Evolutionary conservation across 305 asterid genomes (phyloP).

Genomic region (Lippia alba): DNA sequence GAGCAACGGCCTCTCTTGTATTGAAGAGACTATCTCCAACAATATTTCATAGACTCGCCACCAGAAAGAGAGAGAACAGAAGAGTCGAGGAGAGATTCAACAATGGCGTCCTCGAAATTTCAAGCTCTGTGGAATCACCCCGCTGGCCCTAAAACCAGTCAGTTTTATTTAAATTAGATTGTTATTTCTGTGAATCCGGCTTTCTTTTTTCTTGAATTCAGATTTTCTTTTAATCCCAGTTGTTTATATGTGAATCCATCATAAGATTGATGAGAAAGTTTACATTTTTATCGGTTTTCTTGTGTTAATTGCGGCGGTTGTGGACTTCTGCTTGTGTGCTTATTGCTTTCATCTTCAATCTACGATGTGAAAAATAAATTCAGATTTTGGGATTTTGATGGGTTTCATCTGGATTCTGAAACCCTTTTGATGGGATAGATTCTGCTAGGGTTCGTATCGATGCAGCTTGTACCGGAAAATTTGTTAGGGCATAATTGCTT

Average conservation of each 20-base stretch:
- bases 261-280: neutral
- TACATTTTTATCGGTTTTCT: neutral
- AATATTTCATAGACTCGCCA: neutral
- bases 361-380: neutral
- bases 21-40: neutral
- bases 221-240: neutral
- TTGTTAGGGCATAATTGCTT: neutral
- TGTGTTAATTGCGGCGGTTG: neutral
- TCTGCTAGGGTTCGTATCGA: neutral
- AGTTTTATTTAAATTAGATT: slow-evolving; percentile 16
- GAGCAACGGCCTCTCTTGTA: neutral
- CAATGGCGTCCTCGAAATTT: slow-evolving; percentile 57
- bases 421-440: neutral
- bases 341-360: neutral
- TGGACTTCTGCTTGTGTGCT: neutral
- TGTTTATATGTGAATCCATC: neutral
- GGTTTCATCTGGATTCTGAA: neutral
- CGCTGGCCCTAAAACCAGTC: slow-evolving; percentile 73
- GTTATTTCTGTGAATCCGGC: neutral
- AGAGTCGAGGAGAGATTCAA: slow-evolving; percentile 20
- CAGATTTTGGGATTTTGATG: neutral
- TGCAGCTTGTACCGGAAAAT: neutral
- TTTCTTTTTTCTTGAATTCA: slow-evolving; percentile 12
- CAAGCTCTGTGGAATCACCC: slow-evolving; percentile 72
- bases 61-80: neutral